These are phyloP conservation scores for Beauveria sp. DNA, from an alignment of 2,329 filamentous ascomycete species.

Conservation along the genomic window DNA sequence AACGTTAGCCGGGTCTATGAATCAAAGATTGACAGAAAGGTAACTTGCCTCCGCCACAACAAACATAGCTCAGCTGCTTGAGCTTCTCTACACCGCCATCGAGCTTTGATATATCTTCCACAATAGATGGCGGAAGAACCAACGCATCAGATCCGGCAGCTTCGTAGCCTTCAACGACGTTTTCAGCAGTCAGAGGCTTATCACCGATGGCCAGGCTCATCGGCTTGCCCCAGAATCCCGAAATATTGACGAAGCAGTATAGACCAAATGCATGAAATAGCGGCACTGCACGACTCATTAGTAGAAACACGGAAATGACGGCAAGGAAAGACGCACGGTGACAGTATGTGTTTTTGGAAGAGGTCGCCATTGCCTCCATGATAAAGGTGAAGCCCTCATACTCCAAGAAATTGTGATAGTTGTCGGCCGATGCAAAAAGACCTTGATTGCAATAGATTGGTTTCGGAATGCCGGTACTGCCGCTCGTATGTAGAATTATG, in stretches of 20 bases:
- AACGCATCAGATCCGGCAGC: background rate
- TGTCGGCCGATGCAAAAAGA: slow-evolving; percentile 28
- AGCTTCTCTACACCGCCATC: background rate
- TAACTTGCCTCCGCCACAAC: slow-evolving; percentile 3
- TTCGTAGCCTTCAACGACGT: background rate
- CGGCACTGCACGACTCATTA: background rate
- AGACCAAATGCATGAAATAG: slow-evolving; percentile 2
- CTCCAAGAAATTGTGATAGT: slow-evolving; percentile 18
- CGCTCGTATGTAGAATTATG: slow-evolving; percentile 36
- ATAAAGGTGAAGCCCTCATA: slow-evolving; percentile 17
- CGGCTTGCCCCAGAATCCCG: slow-evolving; percentile 1
- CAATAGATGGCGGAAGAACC: background rate
- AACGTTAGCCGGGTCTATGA: background rate
- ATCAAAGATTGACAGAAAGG: background rate
- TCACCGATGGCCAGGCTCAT: background rate
- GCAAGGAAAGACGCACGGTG: background rate
- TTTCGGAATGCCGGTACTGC: slow-evolving; percentile 39
- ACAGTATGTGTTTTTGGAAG: background rate
- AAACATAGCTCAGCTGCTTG: slow-evolving; percentile 2
- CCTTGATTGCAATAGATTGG: slow-evolving; percentile 34
- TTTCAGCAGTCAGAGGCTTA: slow-evolving; percentile 2
- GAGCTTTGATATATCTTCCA: slow-evolving; percentile 9
- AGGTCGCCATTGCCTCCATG: background rate
- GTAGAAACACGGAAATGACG: background rate
- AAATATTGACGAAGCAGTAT: background rate